Base-by-base conservation (phyloP, 768 basidiomycete genomes). In the Sistotremastrum niveocremeum region DNA sequence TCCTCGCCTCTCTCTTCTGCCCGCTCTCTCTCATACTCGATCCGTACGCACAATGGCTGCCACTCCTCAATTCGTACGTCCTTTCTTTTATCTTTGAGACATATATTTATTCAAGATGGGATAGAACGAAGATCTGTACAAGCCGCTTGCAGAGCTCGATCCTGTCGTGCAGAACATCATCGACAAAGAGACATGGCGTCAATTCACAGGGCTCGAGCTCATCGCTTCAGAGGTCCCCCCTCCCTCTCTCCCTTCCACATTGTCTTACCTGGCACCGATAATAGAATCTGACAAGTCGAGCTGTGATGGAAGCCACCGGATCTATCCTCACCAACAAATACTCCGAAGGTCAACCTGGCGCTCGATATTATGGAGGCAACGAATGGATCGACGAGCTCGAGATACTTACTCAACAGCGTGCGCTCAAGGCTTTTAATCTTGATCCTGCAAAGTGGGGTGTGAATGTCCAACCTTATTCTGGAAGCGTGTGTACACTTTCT, bases 251-350 rank as follows among this genome's bases (percentile, higher is more conserved):
- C 11, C 29, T 51, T 46, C 42, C 32, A 53, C 44, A 20, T 37
- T 7, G 7, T 20, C 20, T 20, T 20, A 20, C 20, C 20, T 20
- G 20, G 20, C 20, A 11, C 11, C 29, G 31, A 12, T 28, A 30
- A 20, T 51, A 94, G 94, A 98, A 98, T 71, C 69, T 99, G 74
- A 98, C 95, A 49, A 90, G 89, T 56, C 74, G 79, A 57, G 90
- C 94, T 29, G 81, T 87, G 44, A 93, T 98, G 84, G 87, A 98
- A 67, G 94, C 93, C 52, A 97, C 97, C 66, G 95, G 95, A 42
- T 97, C 94, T 46, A 93, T 99, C 62, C 65, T 98, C 61, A 97
- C 94, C 62, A 95, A 95, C 79, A 98, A 97, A 69, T 95, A 95
- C 73, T 98, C 95, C 20, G 95, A 98, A 68, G 95, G 95, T 72